Percentiles rank a stretch among this genome's conserved stretches.
These are phyloP conservation scores for Oryza meyeriana DNA, from an alignment of 176 grass and related monocot species.

Conservation along the genomic window DNA sequence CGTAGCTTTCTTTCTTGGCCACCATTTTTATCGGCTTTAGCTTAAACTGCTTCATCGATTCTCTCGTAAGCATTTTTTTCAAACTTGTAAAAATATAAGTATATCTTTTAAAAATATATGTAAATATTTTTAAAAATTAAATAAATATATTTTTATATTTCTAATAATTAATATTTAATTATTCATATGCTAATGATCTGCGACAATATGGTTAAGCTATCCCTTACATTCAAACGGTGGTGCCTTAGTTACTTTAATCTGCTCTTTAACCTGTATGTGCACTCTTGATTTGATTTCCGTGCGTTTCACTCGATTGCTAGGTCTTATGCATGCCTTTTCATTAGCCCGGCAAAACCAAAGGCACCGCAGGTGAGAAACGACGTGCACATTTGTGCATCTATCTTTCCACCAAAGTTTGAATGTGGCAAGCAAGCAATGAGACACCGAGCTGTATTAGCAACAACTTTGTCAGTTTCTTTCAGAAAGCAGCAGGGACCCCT, in stretches of 20 bases:
- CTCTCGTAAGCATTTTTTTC: too few species aligned
- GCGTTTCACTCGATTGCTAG: slow-evolving; percentile 11
- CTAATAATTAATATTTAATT: too few species aligned
- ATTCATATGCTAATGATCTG: too few species aligned
- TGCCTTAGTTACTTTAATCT: neutral
- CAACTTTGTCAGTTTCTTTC: neutral
- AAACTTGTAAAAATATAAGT: too few species aligned
- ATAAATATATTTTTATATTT: too few species aligned
- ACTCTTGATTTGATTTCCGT: neutral
- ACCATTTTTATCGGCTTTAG: too few species aligned
- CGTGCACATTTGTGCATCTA: slow-evolving; percentile 15
- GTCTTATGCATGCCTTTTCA: neutral
- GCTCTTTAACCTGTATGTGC: slow-evolving; percentile 1
- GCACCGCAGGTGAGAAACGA: neutral
- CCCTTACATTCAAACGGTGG: too few species aligned
- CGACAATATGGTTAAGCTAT: too few species aligned
- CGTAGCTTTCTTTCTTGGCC: slow-evolving; percentile 14
- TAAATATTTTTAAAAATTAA: too few species aligned
- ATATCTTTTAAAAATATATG: too few species aligned
- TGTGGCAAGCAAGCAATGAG: neutral
- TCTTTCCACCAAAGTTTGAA: slow-evolving; percentile 1
- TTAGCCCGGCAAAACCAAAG: neutral
- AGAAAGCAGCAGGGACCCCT: neutral
- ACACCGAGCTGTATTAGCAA: neutral
- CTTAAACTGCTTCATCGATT: too few species aligned